These are phyloP conservation scores for Myxozyma geophila DNA, from an alignment of 805 yeast species.

Conservation along the genomic window DNA sequence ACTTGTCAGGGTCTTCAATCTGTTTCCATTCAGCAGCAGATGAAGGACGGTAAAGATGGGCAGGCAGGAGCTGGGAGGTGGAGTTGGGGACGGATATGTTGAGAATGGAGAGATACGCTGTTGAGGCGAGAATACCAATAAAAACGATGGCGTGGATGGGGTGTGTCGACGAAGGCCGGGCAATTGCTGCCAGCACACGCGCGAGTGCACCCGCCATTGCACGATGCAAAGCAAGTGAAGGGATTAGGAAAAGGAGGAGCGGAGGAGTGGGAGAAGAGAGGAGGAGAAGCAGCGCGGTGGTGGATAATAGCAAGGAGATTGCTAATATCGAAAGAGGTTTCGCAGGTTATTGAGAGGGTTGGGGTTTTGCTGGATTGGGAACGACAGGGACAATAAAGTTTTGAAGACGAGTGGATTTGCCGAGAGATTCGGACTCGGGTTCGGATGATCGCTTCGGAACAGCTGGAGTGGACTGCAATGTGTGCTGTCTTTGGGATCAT, in stretches of 20 bases:
- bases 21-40: conserved; percentile 54
- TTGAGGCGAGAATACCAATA: conserved; percentile 73
- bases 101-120: conserved; percentile 71
- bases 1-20: conserved; percentile 51
- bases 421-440: conserved; percentile 9
- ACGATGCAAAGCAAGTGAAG: not conserved
- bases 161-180: conserved; percentile 42
- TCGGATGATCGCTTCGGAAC: not conserved
- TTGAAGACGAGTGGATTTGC: no score
- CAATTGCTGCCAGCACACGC: conserved; percentile 27
- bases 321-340: not conserved
- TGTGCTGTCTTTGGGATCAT: no score
- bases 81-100: conserved; percentile 46
- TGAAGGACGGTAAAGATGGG: conserved; percentile 46
- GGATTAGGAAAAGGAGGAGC: not conserved
- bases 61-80: conserved; percentile 29
- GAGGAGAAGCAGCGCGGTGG: not conserved
- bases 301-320: not conserved
- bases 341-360: not conserved
- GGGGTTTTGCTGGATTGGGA: no score
- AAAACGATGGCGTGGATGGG: conserved; percentile 86
- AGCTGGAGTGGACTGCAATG: not conserved
- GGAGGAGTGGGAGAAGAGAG: conserved; percentile 6
- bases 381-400: no score
- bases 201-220: conserved; percentile 28